Conservation (phyloP, 768 basidiomycete genomes). For the Rhodotorula diobovata region DNA sequence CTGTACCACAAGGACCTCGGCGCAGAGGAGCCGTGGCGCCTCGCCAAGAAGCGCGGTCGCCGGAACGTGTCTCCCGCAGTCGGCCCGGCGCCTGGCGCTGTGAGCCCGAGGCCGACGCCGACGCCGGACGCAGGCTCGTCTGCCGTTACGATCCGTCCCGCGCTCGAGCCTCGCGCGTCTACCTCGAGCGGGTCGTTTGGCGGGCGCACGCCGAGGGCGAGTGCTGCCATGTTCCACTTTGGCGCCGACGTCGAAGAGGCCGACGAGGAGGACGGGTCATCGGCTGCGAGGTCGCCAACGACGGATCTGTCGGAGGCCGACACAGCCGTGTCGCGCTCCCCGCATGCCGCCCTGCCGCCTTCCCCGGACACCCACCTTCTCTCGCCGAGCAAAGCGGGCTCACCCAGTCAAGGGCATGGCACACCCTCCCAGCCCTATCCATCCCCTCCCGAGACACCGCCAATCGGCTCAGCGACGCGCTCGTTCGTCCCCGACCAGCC, state of each 20-base stretch:
- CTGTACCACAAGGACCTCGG: background rate
- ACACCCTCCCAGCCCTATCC: slow-evolving; percentile 12
- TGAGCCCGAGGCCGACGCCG: background rate
- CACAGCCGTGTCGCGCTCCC: background rate
- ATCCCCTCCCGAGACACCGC: slow-evolving; percentile 18
- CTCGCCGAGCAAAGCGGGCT: background rate
- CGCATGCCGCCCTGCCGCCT: background rate
- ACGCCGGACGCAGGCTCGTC: background rate
- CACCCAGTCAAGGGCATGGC: no score
- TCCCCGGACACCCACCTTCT: background rate
- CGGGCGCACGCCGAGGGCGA: slow-evolving; percentile 2
- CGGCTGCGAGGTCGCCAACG: no score
- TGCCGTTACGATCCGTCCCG: background rate
- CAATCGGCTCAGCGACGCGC: background rate
- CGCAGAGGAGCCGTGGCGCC: slow-evolving; percentile 13
- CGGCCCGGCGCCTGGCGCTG: background rate
- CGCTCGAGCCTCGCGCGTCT: no score
- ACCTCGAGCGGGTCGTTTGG: background rate
- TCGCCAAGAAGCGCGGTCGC: slow-evolving; percentile 7
- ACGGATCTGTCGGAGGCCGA: background rate
- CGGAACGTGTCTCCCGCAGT: background rate
- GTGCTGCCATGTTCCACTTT: slow-evolving; percentile 14
- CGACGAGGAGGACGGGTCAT: background rate
- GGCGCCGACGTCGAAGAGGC: slow-evolving; percentile 3
- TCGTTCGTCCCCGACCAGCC: background rate